Base-by-base conservation (phyloP, 768 basidiomycete genomes). In the Amyloporia xantha region DNA sequence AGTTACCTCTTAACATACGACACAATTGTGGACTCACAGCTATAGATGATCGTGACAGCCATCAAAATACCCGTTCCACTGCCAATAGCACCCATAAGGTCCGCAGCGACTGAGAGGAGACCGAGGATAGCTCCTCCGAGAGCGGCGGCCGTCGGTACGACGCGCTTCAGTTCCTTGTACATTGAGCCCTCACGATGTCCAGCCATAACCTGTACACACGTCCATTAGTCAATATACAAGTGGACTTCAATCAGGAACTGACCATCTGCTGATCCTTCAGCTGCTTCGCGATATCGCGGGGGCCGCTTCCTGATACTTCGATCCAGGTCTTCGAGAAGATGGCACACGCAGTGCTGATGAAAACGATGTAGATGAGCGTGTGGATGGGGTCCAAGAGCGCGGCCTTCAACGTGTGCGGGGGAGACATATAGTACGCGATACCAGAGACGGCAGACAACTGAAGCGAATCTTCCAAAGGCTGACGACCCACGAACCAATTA, bases 301-400 rank as follows among this genome's bases (percentile, higher is more conserved):
- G 96, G 17, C 96, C 92, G 47, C 85, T 88, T 13, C 96, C 95
- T 2, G 93, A 97, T 27, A 98, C 91, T 60, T 98, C 95, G 55
- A 99, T 98, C 95, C 96, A 99, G 1, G 95, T 97, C 78, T 98
- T 98, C 63, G 91, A 94, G 76, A 98, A 99, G 56, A 97, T 75
- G 12, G 96, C 95, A 63, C 94, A 98, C 13, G 93, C 91, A 27
- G 86, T 80, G 51, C 94, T 77, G 72, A 95, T 95, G 72, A 97
- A 98, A 4, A 79, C 67, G 65, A 99, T 82, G 68, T 97, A 96
- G 59, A 96, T 71, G 19, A 77, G 75, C 1, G 91, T 93, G 72
- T 98, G 96, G 60, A 98, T 81, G 1, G 96, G 96, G 68, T 99
- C 96, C 42, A 90, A 68, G 53, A 98, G 71, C 6, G 86, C 90